Percentiles rank a stretch among this genome's conserved stretches.
Evolutionary conservation across 176 grass and related monocot species (phyloP).

Genomic region (Ampelocalamus luodianensis): DNA sequence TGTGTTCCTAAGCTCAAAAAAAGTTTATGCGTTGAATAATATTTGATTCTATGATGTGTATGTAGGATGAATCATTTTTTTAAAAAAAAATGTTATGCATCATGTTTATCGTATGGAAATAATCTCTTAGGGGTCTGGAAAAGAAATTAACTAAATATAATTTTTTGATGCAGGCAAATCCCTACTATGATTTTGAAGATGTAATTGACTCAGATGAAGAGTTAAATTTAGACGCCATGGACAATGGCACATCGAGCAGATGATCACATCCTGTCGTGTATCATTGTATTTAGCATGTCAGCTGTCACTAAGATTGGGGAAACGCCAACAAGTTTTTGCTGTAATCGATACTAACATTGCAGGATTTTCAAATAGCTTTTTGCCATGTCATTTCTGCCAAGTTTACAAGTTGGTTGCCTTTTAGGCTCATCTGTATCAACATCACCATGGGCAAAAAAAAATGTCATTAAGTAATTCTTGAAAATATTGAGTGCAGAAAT

Average conservation of each 20-base stretch:
- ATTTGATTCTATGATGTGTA: background rate
- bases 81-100: background rate
- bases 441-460: background rate
- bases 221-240: slow-evolving; percentile 77
- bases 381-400: background rate
- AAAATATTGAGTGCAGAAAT: slow-evolving; percentile 7
- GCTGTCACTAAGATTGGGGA: background rate
- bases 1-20: slow-evolving; percentile 9
- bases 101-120: background rate
- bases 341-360: slow-evolving; percentile 2
- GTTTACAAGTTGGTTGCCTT: background rate
- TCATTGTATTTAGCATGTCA: slow-evolving; percentile 17
- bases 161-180: slow-evolving; percentile 57
- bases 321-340: slow-evolving; percentile 26
- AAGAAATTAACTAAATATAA: background rate
- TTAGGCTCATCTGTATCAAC: slow-evolving; percentile 6
- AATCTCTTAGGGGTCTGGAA: background rate
- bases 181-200: slow-evolving; percentile 86
- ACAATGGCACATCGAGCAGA: slow-evolving; percentile 57
- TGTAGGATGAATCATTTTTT: background rate
- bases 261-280: slow-evolving; percentile 40
- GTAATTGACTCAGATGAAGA: slow-evolving; percentile 97
- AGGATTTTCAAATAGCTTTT: background rate
- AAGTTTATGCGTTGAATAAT: background rate
- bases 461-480: background rate